Evolutionary conservation across 1,139 yeast species (phyloP).

Genomic region (Suhomyces taliae): DNA sequence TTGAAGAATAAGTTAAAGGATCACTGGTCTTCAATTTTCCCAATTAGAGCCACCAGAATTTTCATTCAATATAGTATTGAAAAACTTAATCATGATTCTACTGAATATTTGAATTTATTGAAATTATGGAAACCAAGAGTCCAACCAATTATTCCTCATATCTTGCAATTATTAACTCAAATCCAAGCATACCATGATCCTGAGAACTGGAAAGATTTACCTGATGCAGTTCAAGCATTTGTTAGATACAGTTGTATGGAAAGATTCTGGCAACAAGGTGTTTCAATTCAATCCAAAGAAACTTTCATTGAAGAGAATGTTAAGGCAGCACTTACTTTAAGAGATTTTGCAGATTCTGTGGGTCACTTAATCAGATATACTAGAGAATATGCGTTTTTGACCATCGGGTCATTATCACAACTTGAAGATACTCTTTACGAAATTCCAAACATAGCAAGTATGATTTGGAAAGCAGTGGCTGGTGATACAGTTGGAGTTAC

Average conservation of each 20-base stretch:
- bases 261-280: slow-evolving; percentile 98
- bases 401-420: slow-evolving; percentile 87
- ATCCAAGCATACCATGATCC: slow-evolving; percentile 95
- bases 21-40: slow-evolving; percentile 93
- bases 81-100: slow-evolving; percentile 74
- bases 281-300: slow-evolving; percentile 89
- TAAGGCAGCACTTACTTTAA: slow-evolving; percentile 85
- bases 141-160: slow-evolving; percentile 87
- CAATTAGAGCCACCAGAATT: slow-evolving; percentile 92
- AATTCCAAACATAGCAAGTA: slow-evolving; percentile 74
- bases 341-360: slow-evolving; percentile 98
- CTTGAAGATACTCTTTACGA: slow-evolving; percentile 87
- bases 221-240: slow-evolving; percentile 86
- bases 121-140: slow-evolving; percentile 91
- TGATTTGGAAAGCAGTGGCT: slow-evolving; percentile 83
- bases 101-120: slow-evolving; percentile 71
- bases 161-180: slow-evolving; percentile 81
- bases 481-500: slow-evolving; percentile 87
- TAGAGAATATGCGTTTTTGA: slow-evolving; percentile 89
- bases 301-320: slow-evolving; percentile 94
- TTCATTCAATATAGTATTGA: slow-evolving; percentile 95
- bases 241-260: slow-evolving; percentile 87
- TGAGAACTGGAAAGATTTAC: slow-evolving; percentile 82
- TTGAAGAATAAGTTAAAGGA: slow-evolving; percentile 78
- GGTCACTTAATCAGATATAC: slow-evolving; percentile 96